Evolutionary conservation across 1,284 basidiomycete genomes (phyloP), one percentile per base, ranked within the genome.

Genomic region (Ceratorhiza oryzae-sativae): DNA sequence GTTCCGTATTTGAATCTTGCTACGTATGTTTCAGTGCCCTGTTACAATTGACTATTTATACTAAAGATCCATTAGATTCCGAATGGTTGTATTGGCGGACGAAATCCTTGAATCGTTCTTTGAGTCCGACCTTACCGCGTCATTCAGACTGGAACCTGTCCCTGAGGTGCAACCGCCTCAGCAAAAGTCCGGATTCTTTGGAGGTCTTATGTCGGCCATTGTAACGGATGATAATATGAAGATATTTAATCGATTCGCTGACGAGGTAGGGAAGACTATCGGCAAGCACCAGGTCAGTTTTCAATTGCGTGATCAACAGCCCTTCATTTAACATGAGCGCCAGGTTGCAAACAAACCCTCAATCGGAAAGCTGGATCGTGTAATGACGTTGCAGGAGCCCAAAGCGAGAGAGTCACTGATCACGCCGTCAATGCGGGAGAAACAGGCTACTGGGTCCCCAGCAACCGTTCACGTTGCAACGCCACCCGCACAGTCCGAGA

Each of bases 51-150:
- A 36, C 48, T 46, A 20, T 23, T 23, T 27, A 12, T 42, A 27
- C 27, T 13, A 48, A 58, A 4, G 20, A 9, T 8, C 71, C 23
- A 80, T 82, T 61, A 97, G 95, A 13, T 98, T 98, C 87, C 90
- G 96, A 13, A 98, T 98, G 95, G 95, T 97, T 51, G 92, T 98
- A 3, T 85, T 98, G 8, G 95, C 95, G 0, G 96, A 98, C 76
- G 95, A 97, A 79, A 86, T 98, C 23, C 86, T 98, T 12, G 96
- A 98, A 79, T 91, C 91, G 1, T 98, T 98, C 85, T 98, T 97
- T 78, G 94, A 95, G 76, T 86, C 90, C 0, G 96, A 97, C 79
- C 84, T 98, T 73, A 89, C 92, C 0, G 87, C 86, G 0, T 95
- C 94, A 1, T 98, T 97, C 88, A 86, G 88, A 75, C 85, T 98